Base-by-base conservation (phyloP, 2,329 filamentous ascomycete species). In the Ustulina deusta region DNA sequence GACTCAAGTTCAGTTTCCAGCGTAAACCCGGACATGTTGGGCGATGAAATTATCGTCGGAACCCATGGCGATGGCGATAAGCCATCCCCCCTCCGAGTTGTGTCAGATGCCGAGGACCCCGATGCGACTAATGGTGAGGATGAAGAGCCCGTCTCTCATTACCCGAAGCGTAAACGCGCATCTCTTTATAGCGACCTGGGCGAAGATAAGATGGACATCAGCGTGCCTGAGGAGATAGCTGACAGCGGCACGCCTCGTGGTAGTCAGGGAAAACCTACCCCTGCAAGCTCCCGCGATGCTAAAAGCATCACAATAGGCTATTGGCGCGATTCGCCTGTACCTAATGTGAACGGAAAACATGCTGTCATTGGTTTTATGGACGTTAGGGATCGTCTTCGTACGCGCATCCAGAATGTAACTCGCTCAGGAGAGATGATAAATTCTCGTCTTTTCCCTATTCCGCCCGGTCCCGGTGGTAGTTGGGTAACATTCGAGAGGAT, bases 401-500 rank as follows among this genome's bases (percentile, higher is more conserved):
- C 87, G 1, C 83, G 87, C 6, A 85, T 89, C 42, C 85, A 88
- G 72, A 79, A 81, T 0, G 79, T 80, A 56, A 87, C 83, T 51
- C 82, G 84, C 25, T 74, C 78, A 2, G 86, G 86, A 13, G 81
- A 85, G 11, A 73, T 79, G 2, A 79, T 89, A 32, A 79, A 82
- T 6, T 75, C 80, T 46, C 79, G 32, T 82, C 82, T 74, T 79
- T 86, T 36, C 73, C 76, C 76, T 13, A 72, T 88, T 3, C 87
- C 87, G 1, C 83, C 86, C 2, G 88, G 87, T 0, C 86, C 87
- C 1, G 87, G 87, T 25, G 87, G 86, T 61, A 89, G 87, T 74
- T 90, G 87, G 88, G 87, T 90, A 27, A 89, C 87, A 0, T 90
- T 90, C 71, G 85, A 89, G 65, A 82, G 86, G 22, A 83, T 90